Evolutionary conservation across 1,139 yeast genomes (phyloP), one percentile per base, ranked within the genome.

Genomic region (Geotrichum carabidarum): DNA sequence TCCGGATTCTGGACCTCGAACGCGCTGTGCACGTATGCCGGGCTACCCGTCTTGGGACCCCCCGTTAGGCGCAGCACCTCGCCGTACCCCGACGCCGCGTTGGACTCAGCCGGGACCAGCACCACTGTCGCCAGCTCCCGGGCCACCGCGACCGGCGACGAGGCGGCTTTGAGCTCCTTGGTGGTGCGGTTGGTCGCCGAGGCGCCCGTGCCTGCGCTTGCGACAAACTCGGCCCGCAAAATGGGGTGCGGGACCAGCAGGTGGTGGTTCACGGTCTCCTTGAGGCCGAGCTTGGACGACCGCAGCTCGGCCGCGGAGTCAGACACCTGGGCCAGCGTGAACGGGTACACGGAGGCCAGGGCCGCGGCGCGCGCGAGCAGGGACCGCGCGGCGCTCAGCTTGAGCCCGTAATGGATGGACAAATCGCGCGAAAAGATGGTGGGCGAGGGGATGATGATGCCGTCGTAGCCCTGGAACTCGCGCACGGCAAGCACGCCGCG

Each of bases 1-100:
- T 67, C 64, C 1, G 59, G 65, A 44, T 68, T 66, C n/a, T 64
- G 60, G 18, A 74, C 58, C 57, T 70, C 71, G 55, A 65, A 70
- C 51, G 79, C 74, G 34, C 96, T 88, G 68, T 90, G 96, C 51
- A 87, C 85, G 90, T 94, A 91, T 61, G 90, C 82, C 60, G 96
- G 90, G 55, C 80, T 78, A 56, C 81, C 75, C 18, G 83, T 77
- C 63, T 79, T 77, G 46, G 74, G 69, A 50, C 95, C 95, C 48
- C 96, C 97, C 41, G 94, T 81, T 61, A 91, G 77, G 68, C 95
- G 80, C 57, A 90, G 71, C 30, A 86, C 74, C 67, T 86, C 93
- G 14, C 79, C 78, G 61, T 72, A 74, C 30, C 77, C 79, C 3
- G 27, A 3, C 44, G 74, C 72, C 9, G 70, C 65, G 17, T 75